These are phyloP conservation scores for Quillaja saponaria DNA, from an alignment of 306 rosid genomes.

Conservation along the genomic window DNA sequence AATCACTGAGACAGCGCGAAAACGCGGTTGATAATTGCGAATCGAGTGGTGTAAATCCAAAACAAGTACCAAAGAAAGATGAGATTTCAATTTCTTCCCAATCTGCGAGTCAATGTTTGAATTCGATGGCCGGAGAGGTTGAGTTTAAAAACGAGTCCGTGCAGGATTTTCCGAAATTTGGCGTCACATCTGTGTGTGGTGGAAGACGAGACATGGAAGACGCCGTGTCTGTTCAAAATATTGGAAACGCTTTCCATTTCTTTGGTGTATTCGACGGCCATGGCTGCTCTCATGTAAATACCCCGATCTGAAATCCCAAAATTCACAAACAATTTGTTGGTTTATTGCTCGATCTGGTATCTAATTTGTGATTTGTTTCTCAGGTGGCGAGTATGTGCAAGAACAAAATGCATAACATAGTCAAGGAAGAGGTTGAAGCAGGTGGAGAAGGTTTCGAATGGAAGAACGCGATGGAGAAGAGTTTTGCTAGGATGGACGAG, in stretches of 20 bases:
- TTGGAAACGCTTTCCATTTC: constrained; percentile 37
- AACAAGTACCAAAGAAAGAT: not conserved
- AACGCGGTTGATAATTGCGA: constrained; percentile 28
- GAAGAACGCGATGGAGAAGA: constrained; percentile 45
- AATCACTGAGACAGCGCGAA: not conserved
- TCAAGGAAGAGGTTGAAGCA: constrained; percentile 39
- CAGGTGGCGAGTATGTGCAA: constrained; percentile 51
- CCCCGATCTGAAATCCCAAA: not conserved
- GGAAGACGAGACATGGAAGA: constrained; percentile 95
- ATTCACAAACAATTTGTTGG: too few relatives aligned
- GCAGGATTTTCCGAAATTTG: constrained; percentile 40
- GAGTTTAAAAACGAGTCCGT: constrained; percentile 9
- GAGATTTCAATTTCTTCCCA: not conserved
- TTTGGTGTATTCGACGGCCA: constrained; percentile 98
- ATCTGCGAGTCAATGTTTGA: not conserved
- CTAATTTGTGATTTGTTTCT: not conserved
- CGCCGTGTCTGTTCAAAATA: constrained; percentile 47
- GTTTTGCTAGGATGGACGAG: constrained; percentile 45
- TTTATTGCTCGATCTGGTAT: not conserved
- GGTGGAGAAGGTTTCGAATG: constrained; percentile 26
- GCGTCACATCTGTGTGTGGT: constrained; percentile 84
- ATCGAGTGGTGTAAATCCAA: not conserved
- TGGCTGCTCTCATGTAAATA: constrained; percentile 89
- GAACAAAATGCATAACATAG: constrained; percentile 49
- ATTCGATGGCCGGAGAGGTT: not conserved